phyloP scores from a whole-genome alignment of 768 basidiomycete genomes.

The Russula foetens region DNA sequence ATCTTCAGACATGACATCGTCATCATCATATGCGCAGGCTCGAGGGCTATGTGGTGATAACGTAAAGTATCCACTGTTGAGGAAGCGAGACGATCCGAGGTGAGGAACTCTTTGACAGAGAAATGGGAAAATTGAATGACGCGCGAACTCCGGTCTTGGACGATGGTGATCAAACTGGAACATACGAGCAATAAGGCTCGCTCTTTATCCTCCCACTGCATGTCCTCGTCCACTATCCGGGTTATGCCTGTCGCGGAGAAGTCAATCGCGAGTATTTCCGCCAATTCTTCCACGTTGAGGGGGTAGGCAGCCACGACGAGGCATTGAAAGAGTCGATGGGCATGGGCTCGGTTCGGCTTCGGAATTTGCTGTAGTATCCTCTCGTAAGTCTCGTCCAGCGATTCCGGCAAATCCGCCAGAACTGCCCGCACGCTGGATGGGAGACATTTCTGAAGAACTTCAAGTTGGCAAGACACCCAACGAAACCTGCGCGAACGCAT shows the following conservation, averaged over 20 bases:
- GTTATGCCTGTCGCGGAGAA: background rate
- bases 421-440: background rate
- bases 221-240: background rate
- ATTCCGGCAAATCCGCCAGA: background rate
- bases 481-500: background rate
- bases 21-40: no score
- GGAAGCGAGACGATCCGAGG: no score
- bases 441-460: background rate
- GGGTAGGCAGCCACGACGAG: background rate
- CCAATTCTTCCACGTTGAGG: background rate
- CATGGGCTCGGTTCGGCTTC: background rate
- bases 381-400: background rate
- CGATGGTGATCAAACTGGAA: background rate
- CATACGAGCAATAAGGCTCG: background rate
- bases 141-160: no score
- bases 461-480: conserved; percentile 1
- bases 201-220: background rate
- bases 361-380: background rate
- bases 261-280: background rate
- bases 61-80: no score
- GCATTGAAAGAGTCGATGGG: background rate
- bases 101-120: no score
- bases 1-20: no score
- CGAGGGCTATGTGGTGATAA: no score
- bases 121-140: no score